Base-by-base conservation (phyloP, 2,329 filamentous ascomycete genomes). In the Colletotrichum musae region DNA sequence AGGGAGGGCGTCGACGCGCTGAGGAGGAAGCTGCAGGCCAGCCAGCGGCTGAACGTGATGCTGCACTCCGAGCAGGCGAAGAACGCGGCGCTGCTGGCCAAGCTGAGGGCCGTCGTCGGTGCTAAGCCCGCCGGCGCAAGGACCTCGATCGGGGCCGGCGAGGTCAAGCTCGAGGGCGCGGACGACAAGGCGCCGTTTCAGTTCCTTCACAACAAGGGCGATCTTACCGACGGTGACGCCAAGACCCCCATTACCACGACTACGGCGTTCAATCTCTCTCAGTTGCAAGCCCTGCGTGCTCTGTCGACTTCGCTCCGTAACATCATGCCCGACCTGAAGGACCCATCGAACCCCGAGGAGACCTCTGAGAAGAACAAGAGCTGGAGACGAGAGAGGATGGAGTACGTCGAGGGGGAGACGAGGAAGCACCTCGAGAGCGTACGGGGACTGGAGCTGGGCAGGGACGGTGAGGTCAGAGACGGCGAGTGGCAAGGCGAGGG, bases 351-450 rank as follows among this genome's bases (percentile, higher is more conserved):
- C 58, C 65, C 70, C 13, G 71, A 73, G 1, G 75, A 80, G 4
- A 77, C 78, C 32, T 79, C 79, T 4, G 76, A 77, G 36, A 67
- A 75, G 74, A 76, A 84, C 61, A 85, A 86, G 76, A 87, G 86
- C 53, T 93, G 90, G 83, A 87, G 91, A 47, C 87, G 90, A 61
- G 91, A 96, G 78, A 86, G 95, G 70, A 86, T 92, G 65, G 88
- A 92, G 73, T 98, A 98, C 78, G 91, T 98, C 57, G 95, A 98
- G 80, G 87, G 88, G 62, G 91, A 94, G 75, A 93, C 93, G 58
- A 85, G 89, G 73, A 87, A 92, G 69, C 93, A 97, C 77, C 83
- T 98, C 48, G 93, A 97, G 81, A 86, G 82, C 32, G 84, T 89
- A 52, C 84, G 90, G 53, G 92, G 92, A 0, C 81, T 95, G 65